These are phyloP conservation scores for Lactifluus pinguis DNA, from an alignment of 768 basidiomycete genomes.

Conservation along the genomic window DNA sequence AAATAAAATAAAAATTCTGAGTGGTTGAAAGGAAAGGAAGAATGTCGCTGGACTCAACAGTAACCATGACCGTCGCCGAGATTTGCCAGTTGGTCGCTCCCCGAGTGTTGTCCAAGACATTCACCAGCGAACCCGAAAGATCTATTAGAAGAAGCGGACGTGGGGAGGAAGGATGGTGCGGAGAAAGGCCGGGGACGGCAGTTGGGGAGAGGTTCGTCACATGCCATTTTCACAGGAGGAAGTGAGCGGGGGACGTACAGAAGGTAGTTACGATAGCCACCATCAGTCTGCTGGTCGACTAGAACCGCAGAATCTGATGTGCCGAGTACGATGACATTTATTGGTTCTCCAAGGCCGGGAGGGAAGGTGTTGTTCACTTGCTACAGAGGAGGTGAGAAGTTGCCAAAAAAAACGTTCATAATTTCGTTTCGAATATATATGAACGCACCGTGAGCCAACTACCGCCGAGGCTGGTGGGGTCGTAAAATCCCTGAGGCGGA, in stretches of 20 bases:
- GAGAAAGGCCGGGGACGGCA: not conserved
- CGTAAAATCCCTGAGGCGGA: slow-evolving; percentile 50
- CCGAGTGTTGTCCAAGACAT: slow-evolving; percentile 77
- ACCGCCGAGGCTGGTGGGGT: slow-evolving; percentile 50
- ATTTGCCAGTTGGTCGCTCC: slow-evolving; percentile 58
- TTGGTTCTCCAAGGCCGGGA: slow-evolving; percentile 48
- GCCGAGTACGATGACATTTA: slow-evolving; percentile 75
- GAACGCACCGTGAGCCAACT: slow-evolving; percentile 59
- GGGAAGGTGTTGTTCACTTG: slow-evolving; percentile 2
- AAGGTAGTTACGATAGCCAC: slow-evolving; percentile 77
- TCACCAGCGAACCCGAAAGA: slow-evolving; percentile 67
- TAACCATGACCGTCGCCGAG: slow-evolving; percentile 77
- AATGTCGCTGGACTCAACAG: slow-evolving; percentile 38
- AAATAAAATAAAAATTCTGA: not conserved
- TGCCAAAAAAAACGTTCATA: not conserved
- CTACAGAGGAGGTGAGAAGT: not conserved
- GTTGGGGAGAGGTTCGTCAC: not conserved
- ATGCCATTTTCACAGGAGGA: not conserved
- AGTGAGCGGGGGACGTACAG: slow-evolving; percentile 40
- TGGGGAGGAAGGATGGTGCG: not conserved
- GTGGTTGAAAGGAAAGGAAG: not conserved
- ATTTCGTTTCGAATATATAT: not conserved
- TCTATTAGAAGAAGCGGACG: slow-evolving; percentile 27
- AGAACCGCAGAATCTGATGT: slow-evolving; percentile 66
- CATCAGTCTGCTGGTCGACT: slow-evolving; percentile 45